phyloP scores from a whole-genome alignment of 345 rosid genomes.

The Moricandia arvensis region DNA sequence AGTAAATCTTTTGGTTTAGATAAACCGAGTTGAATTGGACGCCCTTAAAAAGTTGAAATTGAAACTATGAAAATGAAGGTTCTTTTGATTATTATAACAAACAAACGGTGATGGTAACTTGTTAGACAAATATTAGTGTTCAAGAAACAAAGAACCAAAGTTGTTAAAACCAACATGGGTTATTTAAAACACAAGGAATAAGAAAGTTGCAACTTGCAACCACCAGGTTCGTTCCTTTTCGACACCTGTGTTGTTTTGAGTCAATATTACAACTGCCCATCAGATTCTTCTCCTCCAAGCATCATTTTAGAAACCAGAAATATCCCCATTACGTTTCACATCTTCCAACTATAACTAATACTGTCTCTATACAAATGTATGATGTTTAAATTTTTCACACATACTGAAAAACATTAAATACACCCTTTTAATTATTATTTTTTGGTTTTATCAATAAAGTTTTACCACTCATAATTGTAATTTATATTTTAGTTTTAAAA shows the following conservation, averaged over 20 bases:
- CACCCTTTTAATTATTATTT: too few relatives aligned
- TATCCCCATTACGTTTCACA: constrained; percentile 31
- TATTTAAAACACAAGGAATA: constrained; percentile 24
- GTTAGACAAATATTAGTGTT: not conserved
- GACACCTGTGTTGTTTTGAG: constrained; percentile 5
- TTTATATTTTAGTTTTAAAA: too few relatives aligned
- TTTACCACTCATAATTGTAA: too few relatives aligned
- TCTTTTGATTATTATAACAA: not conserved
- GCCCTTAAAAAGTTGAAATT: too few relatives aligned
- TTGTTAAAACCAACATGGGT: constrained; percentile 19
- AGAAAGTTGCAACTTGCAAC: constrained; percentile 36
- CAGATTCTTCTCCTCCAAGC: constrained; percentile 15
- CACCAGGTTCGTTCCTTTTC: constrained; percentile 25
- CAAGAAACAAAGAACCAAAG: constrained; percentile 20
- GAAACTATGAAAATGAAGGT: not conserved
- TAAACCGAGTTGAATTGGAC: too few relatives aligned
- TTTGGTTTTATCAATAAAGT: too few relatives aligned
- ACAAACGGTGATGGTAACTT: not conserved
- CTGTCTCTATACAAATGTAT: too few relatives aligned
- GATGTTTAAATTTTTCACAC: too few relatives aligned
- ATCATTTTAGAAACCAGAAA: not conserved
- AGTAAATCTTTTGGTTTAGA: too few relatives aligned
- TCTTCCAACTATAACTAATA: constrained; percentile 5
- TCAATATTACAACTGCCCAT: not conserved
- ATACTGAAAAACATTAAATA: too few relatives aligned